Percentiles rank a stretch among this genome's conserved stretches.
Evolutionary conservation across 352 stramenopile genomes (phyloP).

Genomic region (Phytophthora chlamydospora): DNA sequence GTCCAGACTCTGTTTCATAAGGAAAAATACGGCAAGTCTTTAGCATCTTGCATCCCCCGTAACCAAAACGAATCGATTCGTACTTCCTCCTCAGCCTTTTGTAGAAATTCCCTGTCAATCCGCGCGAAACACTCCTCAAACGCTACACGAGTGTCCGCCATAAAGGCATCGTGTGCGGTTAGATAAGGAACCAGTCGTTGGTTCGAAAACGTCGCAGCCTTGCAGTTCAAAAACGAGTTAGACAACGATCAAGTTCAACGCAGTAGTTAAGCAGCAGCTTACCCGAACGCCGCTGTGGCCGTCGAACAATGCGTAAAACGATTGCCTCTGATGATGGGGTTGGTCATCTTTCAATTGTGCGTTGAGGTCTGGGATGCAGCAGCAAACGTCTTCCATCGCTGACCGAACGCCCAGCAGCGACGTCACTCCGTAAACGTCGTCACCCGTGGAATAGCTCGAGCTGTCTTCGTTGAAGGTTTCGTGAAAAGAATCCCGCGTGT

Average conservation of each 20-base stretch:
- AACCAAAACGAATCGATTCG: conserved; percentile 1
- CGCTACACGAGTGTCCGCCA: conserved; percentile 58
- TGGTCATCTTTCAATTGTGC: conserved; percentile 43
- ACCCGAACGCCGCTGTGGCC: conserved; percentile 82
- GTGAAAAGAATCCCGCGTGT: conserved; percentile 54
- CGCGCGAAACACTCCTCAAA: conserved; percentile 79
- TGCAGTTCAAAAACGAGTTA: not conserved
- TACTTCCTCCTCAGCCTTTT: conserved; percentile 64
- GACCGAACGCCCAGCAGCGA: conserved; percentile 81
- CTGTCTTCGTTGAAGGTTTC: conserved; percentile 70
- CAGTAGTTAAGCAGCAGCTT: conserved; percentile 18
- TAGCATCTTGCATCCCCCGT: not conserved
- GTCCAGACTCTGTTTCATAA: conserved; percentile 53
- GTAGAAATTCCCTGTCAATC: conserved; percentile 83
- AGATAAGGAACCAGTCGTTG: conserved; percentile 74
- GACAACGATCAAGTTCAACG: conserved; percentile 2
- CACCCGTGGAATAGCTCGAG: conserved; percentile 70
- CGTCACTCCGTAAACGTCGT: conserved; percentile 77
- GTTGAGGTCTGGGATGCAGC: conserved; percentile 79
- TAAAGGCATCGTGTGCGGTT: conserved; percentile 70
- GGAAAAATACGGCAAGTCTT: not conserved
- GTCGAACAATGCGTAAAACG: conserved; percentile 87
- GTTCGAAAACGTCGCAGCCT: conserved; percentile 82
- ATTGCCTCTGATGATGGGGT: conserved; percentile 55
- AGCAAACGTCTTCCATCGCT: conserved; percentile 84